Evolutionary conservation across 257 asterid species (phyloP).

Genomic region (Eucommia ulmoides): DNA sequence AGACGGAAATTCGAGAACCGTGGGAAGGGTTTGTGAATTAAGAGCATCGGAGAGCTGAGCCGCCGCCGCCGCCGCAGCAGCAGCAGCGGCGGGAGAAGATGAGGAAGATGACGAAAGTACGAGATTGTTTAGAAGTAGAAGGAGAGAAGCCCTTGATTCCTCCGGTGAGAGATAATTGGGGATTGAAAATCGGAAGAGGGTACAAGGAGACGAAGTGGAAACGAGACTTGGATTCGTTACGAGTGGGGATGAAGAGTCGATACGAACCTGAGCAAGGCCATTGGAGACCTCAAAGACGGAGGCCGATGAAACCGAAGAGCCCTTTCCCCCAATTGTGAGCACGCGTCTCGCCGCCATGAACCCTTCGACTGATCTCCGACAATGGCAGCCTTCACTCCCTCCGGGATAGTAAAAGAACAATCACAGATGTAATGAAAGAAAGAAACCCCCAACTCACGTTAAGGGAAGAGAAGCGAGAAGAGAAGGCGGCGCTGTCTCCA

Average conservation of each 20-base stretch:
- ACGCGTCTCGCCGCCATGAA: slow-evolving; percentile 27
- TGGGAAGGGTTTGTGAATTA: slow-evolving; percentile 2
- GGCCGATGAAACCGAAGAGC: slow-evolving; percentile 35
- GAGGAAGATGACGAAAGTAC: slow-evolving; percentile 24
- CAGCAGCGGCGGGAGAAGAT: slow-evolving; percentile 15
- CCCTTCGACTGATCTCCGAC: too few species aligned
- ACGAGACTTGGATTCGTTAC: too few species aligned
- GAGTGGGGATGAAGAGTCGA: slow-evolving; percentile 50
- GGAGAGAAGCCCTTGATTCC: slow-evolving; percentile 54
- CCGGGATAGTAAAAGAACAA: too few species aligned
- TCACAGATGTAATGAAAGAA: too few species aligned
- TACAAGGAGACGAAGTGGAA: slow-evolving; percentile 13
- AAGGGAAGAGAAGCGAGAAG: too few species aligned
- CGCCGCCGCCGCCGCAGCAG: slow-evolving; percentile 4
- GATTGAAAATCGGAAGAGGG: slow-evolving; percentile 24
- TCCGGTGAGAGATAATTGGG: slow-evolving; percentile 30
- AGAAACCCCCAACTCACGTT: too few species aligned
- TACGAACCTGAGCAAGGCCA: slow-evolving; percentile 23
- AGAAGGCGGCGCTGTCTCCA: too few species aligned
- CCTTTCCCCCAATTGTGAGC: slow-evolving; percentile 58
- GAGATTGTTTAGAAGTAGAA: slow-evolving; percentile 54
- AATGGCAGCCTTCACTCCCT: too few species aligned
- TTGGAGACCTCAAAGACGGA: slow-evolving; percentile 43
- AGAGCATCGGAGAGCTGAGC: slow-evolving; percentile 26
- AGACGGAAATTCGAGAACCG: neutral